Conservation (phyloP, 441 rosid genomes). For the Populus hybrid region DNA sequence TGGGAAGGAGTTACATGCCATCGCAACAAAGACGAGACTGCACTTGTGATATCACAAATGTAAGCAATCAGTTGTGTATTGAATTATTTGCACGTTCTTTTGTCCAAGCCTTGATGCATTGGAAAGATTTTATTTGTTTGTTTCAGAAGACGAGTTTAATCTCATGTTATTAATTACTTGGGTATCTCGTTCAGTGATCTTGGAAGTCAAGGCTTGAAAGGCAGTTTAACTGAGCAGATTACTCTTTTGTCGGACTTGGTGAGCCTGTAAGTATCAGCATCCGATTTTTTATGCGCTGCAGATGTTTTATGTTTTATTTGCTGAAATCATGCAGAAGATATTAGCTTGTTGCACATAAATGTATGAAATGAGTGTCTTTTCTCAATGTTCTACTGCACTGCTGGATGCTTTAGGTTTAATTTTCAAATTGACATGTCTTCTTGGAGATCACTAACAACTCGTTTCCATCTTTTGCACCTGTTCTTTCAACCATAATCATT, state of each 20-base stretch:
- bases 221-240: slow-evolving; percentile 78
- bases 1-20: slow-evolving; percentile 98
- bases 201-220: slow-evolving; percentile 92
- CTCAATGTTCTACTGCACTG: neutral
- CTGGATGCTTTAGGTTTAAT: neutral
- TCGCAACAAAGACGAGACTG: slow-evolving; percentile 53
- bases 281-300: neutral
- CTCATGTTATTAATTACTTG: neutral
- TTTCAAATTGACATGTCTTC: neutral
- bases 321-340: neutral
- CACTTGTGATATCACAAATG: slow-evolving; percentile 85
- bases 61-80: slow-evolving; percentile 30
- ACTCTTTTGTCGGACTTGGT: slow-evolving; percentile 77
- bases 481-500: neutral
- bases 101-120: neutral
- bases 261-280: slow-evolving; percentile 70
- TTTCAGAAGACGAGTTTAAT: neutral
- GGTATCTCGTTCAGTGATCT: slow-evolving; percentile 59
- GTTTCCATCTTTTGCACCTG: slow-evolving; percentile 1
- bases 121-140: neutral
- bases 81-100: neutral
- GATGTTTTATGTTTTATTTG: neutral
- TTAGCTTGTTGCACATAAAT: neutral
- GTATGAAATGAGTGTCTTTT: neutral
- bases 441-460: neutral